Evolutionary conservation across 2,329 filamentous ascomycete species (phyloP).

Genomic region (Pestalotiopsis sp.): DNA sequence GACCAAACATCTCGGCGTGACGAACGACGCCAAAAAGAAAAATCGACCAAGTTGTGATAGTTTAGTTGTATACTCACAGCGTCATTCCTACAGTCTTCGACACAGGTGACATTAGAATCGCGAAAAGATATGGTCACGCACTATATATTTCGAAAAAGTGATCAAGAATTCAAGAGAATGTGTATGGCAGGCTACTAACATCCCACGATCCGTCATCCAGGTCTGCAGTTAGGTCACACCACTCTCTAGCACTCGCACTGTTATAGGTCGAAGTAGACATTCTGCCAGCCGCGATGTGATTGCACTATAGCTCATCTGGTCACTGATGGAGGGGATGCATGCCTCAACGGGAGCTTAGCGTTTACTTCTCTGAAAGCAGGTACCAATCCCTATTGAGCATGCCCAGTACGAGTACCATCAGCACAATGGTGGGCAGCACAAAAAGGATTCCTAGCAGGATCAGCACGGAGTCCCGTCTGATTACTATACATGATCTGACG

Average conservation of each 20-base stretch:
- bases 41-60: background rate
- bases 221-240: conserved; percentile 2
- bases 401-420: background rate
- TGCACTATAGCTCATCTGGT: conserved; percentile 8
- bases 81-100: background rate
- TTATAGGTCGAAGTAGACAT: background rate
- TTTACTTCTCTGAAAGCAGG: conserved; percentile 9
- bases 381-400: background rate
- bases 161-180: background rate
- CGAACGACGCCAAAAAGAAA: background rate
- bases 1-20: background rate
- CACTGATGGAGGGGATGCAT: background rate
- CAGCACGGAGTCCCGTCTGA: conserved; percentile 25
- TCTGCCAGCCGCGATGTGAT: background rate
- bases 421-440: conserved; percentile 9
- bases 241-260: background rate
- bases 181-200: background rate
- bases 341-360: background rate
- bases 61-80: background rate
- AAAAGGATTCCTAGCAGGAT: conserved; percentile 8
- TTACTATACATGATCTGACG: conserved; percentile 12
- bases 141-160: background rate
- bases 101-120: background rate
- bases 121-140: background rate
- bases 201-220: background rate